Conservation (phyloP, 139 green algal species). For the Marvania coccoides region DNA sequence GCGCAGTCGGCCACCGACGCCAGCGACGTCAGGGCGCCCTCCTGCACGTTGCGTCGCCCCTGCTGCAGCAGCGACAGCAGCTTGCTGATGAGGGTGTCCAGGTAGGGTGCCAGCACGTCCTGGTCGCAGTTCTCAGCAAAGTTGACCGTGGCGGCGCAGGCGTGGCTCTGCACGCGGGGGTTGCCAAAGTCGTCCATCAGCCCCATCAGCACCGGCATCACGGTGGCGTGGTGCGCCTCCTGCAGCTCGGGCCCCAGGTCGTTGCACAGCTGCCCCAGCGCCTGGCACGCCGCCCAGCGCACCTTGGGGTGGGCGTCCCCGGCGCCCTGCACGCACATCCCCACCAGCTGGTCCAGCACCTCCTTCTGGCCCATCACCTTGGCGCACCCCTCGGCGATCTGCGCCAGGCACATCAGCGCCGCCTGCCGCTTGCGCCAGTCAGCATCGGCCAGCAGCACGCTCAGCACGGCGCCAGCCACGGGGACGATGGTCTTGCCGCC, state of each 20-base stretch:
- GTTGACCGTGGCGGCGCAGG: conserved; percentile 92
- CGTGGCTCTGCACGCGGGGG: conserved; percentile 91
- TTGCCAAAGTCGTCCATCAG: conserved; percentile 84
- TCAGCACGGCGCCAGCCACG: conserved; percentile 62
- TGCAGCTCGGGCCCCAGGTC: conserved; percentile 95
- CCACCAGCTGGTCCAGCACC: conserved; percentile 56
- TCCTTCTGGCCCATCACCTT: conserved; percentile 78
- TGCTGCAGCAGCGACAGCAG: conserved; percentile 79
- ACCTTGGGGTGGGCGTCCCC: conserved; percentile 71
- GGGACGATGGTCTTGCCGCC: conserved; percentile 85
- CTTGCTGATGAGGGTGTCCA: conserved; percentile 86
- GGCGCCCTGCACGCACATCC: conserved; percentile 70
- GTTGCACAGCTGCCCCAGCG: conserved; percentile 96
- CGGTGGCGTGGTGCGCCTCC: conserved; percentile 20
- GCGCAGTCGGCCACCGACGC: conserved; percentile 86
- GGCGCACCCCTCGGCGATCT: conserved; percentile 94
- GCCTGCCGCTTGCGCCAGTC: conserved; percentile 92
- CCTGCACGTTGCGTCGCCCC: conserved; percentile 70
- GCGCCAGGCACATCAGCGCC: conserved; percentile 82
- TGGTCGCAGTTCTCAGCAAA: conserved; percentile 85
- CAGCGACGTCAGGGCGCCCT: conserved; percentile 91
- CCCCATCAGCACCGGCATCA: conserved; percentile 53
- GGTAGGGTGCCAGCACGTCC: conserved; percentile 81
- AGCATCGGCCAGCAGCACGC: conserved; percentile 54
- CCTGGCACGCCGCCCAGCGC: conserved; percentile 94